phyloP scores from a whole-genome alignment of 345 rosid genomes.

The Euphorbia tirucalli region DNA sequence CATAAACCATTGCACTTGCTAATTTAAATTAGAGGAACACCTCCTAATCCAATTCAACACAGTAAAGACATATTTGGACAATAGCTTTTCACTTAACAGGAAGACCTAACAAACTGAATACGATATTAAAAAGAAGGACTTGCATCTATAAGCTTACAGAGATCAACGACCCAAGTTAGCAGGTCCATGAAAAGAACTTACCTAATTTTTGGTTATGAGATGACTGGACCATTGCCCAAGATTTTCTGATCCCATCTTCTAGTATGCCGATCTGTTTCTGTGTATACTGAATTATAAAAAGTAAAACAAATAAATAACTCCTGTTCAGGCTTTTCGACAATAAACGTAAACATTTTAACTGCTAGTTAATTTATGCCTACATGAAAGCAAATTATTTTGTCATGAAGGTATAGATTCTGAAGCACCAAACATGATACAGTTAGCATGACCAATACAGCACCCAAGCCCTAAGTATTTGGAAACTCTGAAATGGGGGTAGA shows the following conservation, averaged over 20 bases:
- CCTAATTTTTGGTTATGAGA: slow-evolving; percentile 35
- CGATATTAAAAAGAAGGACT: neutral
- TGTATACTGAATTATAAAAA: slow-evolving; percentile 55
- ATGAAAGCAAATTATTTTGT: neutral
- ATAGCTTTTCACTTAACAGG: neutral
- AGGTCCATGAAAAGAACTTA: slow-evolving; percentile 27
- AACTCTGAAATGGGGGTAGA: neutral
- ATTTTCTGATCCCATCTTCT: slow-evolving; percentile 75
- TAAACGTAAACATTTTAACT: neutral
- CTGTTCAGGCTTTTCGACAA: neutral
- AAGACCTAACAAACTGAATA: neutral
- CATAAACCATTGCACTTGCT: neutral
- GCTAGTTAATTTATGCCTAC: neutral
- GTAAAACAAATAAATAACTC: neutral
- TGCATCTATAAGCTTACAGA: neutral
- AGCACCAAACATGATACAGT: neutral
- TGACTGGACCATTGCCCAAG: slow-evolving; percentile 56
- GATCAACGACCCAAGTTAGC: neutral
- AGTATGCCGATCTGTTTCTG: slow-evolving; percentile 65
- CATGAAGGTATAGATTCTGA: neutral
- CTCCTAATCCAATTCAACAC: neutral
- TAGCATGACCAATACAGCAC: neutral
- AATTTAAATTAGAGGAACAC: neutral
- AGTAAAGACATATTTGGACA: neutral
- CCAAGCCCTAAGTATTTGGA: neutral